Base-by-base conservation (phyloP, 2,329 filamentous ascomycete species). In the Talaromyces rugulosus region DNA sequence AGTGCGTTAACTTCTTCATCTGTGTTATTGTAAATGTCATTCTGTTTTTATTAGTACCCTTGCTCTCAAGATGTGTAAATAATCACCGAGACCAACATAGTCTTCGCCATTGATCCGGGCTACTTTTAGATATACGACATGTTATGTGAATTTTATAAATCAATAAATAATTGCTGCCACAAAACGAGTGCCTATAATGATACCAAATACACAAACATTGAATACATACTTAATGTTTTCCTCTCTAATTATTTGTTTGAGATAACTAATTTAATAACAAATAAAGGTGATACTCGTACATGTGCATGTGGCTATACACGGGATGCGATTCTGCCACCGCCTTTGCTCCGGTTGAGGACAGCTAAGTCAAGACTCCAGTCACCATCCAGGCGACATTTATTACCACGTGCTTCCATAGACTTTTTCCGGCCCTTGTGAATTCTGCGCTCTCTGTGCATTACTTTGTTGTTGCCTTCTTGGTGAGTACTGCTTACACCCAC, bases 341-440 rank as follows among this genome's bases (percentile, higher is more conserved):
- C 66, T 63, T 62, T 63, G 58, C 61, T 58, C 61, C 61, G 18
- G 34, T 61, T 69, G 58, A 67, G 69, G 70, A 68, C 70, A 72
- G 61, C 64, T 71, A 66, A 64, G 65, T 65, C 23, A 52, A 23
- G 50, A 58, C 60, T 23, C 18, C n/a, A 47, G 42, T 18, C 7
- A 23, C n/a, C 44, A 27, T 47, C 44, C 44, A 27, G n/a, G 36
- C 23, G 40, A 47, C 11, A 27, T 47, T 27, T 47, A 47, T 23
- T 27, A 11, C 8, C 2, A 23, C 23, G 23, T 23, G 23, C 23
- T 47, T 47, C 23, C 18, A 16, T 11, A 11, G 44, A 23, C 44
- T 27, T 27, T 42, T 4, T 27, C 16, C 36, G 4, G 36, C n/a
- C 12, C 6, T n/a, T 40, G 36, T 5, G n/a, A 7, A n/a, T 14